A percentile compares a stretch with the other conserved stretches of the same genome.
Evolutionary conservation across 768 basidiomycete species (phyloP).

Genomic region (Imleria badia): DNA sequence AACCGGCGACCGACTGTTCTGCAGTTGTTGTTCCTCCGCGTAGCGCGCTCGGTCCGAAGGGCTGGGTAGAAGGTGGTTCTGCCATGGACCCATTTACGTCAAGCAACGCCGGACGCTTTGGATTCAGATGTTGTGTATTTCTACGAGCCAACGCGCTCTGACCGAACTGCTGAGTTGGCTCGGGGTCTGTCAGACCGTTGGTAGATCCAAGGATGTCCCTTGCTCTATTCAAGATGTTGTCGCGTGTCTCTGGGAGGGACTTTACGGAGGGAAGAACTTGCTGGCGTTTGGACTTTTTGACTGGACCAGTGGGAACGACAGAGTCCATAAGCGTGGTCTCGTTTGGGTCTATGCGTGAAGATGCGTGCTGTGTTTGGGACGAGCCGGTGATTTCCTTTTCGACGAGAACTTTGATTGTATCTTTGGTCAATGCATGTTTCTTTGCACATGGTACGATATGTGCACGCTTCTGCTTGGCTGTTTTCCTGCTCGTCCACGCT

Average conservation of each 20-base stretch:
- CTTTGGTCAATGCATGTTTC: constrained; percentile 52
- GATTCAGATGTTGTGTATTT: background rate
- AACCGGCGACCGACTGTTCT: background rate
- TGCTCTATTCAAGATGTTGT: constrained; percentile 40
- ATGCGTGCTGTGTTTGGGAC: background rate
- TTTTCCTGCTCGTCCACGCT: constrained; percentile 71
- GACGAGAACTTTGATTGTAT: constrained; percentile 55
- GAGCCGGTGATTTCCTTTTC: constrained; percentile 42
- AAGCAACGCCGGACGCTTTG: background rate
- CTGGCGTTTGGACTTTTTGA: constrained; percentile 43
- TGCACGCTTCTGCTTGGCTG: constrained; percentile 54
- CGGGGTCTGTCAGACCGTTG: constrained; percentile 5
- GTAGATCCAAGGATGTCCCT: constrained; percentile 31
- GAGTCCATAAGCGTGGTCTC: constrained; percentile 51
- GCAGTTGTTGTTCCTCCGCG: constrained; percentile 1
- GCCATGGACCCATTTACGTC: background rate
- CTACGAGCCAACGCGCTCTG: constrained; percentile 29
- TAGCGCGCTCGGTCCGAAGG: constrained; percentile 42
- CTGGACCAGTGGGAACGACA: constrained; percentile 46
- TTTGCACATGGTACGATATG: constrained; percentile 72
- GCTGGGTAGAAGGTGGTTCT: constrained; percentile 35
- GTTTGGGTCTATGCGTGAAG: background rate
- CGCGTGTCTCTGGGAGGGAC: constrained; percentile 47
- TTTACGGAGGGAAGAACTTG: constrained; percentile 44
- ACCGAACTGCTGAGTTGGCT: constrained; percentile 35